Conservation (phyloP, 1,139 yeast genomes). For the Sugiyamaella xylanicola region DNA sequence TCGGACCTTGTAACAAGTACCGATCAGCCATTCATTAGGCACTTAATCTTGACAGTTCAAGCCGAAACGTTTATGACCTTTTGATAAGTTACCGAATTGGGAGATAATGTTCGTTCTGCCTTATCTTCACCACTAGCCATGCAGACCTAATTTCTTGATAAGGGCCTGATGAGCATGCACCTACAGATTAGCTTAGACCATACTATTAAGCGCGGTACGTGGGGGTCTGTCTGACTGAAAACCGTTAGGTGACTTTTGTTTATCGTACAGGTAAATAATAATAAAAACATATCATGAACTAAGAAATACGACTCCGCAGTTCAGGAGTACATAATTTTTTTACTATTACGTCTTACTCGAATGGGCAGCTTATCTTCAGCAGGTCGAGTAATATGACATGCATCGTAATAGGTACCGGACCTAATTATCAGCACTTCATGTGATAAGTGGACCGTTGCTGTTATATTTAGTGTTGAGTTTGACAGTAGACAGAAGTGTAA, state of each 20-base stretch:
- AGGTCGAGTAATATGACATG: background rate
- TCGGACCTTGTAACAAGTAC: conserved; percentile 1
- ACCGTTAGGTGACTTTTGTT: background rate
- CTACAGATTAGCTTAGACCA: background rate
- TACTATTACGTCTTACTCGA: background rate
- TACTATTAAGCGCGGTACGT: background rate
- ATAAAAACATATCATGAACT: background rate
- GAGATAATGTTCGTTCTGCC: conserved; percentile 9
- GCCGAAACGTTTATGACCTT: background rate
- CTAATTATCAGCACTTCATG: background rate
- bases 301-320: background rate
- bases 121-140: background rate
- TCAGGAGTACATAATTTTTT: background rate
- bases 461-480: background rate
- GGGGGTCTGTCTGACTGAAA: background rate
- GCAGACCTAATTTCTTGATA: conserved; percentile 12
- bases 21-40: background rate
- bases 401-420: background rate
- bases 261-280: background rate
- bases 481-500: background rate
- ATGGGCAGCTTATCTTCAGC: background rate
- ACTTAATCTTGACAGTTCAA: background rate
- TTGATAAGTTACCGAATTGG: conserved; percentile 8
- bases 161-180: conserved; percentile 10
- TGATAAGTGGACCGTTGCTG: background rate